phyloP scores from a whole-genome alignment of 1,139 yeast species.

The Taiozyma sp. region DNA sequence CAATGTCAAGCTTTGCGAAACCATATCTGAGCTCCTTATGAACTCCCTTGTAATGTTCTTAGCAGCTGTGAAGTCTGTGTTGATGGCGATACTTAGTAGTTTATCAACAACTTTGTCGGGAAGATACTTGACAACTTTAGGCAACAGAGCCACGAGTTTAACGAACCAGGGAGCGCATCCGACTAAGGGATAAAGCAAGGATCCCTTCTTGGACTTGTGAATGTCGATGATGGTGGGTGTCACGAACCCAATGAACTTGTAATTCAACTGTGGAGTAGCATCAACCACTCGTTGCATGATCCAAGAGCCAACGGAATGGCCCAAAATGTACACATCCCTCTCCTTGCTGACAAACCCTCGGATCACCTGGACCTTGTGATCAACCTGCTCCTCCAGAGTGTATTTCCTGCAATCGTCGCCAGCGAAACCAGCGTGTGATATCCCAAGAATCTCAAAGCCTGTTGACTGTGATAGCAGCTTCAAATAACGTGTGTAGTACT shows the following conservation, averaged over 20 bases:
- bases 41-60: slow-evolving; percentile 41
- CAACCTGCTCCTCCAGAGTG: slow-evolving; percentile 45
- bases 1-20: slow-evolving; percentile 49
- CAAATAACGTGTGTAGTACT: slow-evolving; percentile 50
- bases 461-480: slow-evolving; percentile 29
- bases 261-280: slow-evolving; percentile 16
- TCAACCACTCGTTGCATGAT: slow-evolving; percentile 45
- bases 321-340: slow-evolving; percentile 41
- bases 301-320: slow-evolving; percentile 64
- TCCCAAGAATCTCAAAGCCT: slow-evolving; percentile 42
- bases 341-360: slow-evolving; percentile 23
- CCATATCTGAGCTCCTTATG: slow-evolving; percentile 35
- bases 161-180: slow-evolving; percentile 29
- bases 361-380: slow-evolving; percentile 43
- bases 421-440: slow-evolving; percentile 40
- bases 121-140: slow-evolving; percentile 4
- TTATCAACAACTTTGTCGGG: slow-evolving; percentile 6
- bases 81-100: slow-evolving; percentile 21
- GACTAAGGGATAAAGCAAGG: slow-evolving; percentile 30
- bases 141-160: slow-evolving; percentile 11
- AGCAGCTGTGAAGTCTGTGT: slow-evolving; percentile 24
- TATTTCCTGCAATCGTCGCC: slow-evolving; percentile 23
- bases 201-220: slow-evolving; percentile 48
- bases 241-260: slow-evolving; percentile 47
- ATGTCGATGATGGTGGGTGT: slow-evolving; percentile 64